Evolutionary conservation across 176 grass and related monocot species (phyloP).

Genomic region (Oryza meridionalis): DNA sequence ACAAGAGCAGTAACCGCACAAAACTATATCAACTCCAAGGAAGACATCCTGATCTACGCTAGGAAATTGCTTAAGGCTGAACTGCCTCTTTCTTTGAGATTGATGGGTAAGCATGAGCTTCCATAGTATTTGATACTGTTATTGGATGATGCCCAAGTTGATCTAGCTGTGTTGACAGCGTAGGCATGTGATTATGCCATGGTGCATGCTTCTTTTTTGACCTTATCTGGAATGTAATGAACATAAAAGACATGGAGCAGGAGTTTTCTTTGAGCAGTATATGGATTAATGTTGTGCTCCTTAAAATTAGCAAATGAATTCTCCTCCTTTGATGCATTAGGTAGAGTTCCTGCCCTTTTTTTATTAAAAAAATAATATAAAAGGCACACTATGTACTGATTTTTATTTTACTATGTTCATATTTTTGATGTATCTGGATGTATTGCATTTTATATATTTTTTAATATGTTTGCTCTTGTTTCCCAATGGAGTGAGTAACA

Average conservation of each 20-base stretch:
- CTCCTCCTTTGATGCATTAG: neutral
- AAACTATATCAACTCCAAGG: slow-evolving; percentile 78
- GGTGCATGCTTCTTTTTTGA: slow-evolving; percentile 28
- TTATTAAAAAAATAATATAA: neutral
- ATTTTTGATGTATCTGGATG: neutral
- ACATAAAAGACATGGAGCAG: neutral
- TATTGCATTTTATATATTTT: slow-evolving; percentile 12
- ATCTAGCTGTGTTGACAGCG: neutral
- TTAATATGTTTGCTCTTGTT: slow-evolving; percentile 17
- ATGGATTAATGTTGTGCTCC: neutral
- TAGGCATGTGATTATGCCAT: slow-evolving; percentile 11
- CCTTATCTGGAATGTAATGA: slow-evolving; percentile 25
- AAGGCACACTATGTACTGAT: neutral
- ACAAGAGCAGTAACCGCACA: slow-evolving; percentile 76
- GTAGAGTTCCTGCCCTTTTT: neutral
- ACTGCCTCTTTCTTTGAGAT: slow-evolving; percentile 89
- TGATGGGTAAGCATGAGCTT: slow-evolving; percentile 70
- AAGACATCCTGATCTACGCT: slow-evolving; percentile 79
- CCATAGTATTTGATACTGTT: neutral
- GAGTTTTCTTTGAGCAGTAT: neutral
- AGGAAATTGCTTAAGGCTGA: slow-evolving; percentile 86
- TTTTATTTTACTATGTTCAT: slow-evolving; percentile 12
- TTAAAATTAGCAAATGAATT: neutral
- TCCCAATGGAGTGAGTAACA: slow-evolving; percentile 13
- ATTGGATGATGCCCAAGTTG: slow-evolving; percentile 10